Evolutionary conservation across 257 asterid species (phyloP).

Genomic region (Salvia rosmarinus): DNA sequence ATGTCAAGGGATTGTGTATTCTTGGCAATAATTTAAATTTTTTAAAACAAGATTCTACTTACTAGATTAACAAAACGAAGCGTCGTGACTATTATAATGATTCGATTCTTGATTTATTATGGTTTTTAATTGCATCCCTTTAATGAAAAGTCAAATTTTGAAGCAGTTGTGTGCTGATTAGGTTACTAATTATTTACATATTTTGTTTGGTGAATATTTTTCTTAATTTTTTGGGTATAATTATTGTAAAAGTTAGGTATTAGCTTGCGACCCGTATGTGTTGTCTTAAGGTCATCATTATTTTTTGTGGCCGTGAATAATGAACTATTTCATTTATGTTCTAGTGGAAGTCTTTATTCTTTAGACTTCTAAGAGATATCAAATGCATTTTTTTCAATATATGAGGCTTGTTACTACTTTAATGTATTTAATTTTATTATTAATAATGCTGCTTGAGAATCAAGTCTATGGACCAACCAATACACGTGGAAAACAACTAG

Average conservation of each 20-base stretch:
- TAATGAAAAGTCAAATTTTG: conserved; percentile 39
- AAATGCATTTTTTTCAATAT: not conserved
- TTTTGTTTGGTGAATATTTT: conserved; percentile 20
- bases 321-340: conserved; percentile 24
- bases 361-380: not conserved
- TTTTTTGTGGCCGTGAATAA: conserved; percentile 33
- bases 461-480: conserved; percentile 28
- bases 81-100: not conserved
- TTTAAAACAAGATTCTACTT: conserved; percentile 22
- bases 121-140: not conserved
- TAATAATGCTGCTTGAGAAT: conserved; percentile 30
- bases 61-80: conserved; percentile 7
- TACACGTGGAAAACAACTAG: conserved; percentile 36
- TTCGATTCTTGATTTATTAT: conserved; percentile 15
- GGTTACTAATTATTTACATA: conserved; percentile 6
- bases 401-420: conserved; percentile 19
- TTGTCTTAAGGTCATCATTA: conserved; percentile 23
- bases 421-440: conserved; percentile 12
- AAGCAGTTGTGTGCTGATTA: conserved; percentile 38
- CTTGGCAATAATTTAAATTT: conserved; percentile 1
- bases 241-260: conserved; percentile 39
- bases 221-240: not conserved
- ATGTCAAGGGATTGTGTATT: conserved; percentile 33
- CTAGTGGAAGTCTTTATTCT: conserved; percentile 15
- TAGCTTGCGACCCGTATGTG: conserved; percentile 28